Conservation (phyloP, 1,284 basidiomycete species). For the Ganoderma lucidum region DNA sequence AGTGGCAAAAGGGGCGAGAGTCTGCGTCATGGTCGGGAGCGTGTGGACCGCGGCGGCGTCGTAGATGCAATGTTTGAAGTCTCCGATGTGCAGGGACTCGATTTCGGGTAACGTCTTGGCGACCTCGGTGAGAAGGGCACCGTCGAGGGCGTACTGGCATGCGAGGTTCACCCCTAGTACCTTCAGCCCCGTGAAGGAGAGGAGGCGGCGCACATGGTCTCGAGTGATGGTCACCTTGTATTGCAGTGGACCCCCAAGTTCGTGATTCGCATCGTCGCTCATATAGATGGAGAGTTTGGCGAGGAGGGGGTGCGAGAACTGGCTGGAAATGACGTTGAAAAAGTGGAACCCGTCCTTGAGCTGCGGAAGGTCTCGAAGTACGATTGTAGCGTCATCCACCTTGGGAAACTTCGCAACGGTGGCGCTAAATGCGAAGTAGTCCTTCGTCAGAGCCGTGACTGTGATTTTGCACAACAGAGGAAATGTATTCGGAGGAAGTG, state of each 20-base stretch:
- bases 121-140: neutral
- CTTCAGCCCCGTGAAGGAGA: neutral
- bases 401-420: neutral
- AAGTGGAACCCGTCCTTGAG: neutral
- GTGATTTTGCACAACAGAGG: neutral
- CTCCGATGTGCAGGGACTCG: neutral
- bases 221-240: neutral
- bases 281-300: neutral
- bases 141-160: neutral
- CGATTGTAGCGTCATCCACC: neutral
- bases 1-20: neutral
- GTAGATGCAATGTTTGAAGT: neutral
- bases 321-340: neutral
- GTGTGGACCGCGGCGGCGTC: neutral
- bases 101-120: neutral
- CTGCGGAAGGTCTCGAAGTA: neutral
- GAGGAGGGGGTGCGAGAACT: neutral
- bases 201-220: neutral
- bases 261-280: neutral
- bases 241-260: neutral
- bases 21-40: neutral
- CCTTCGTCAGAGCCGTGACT: neutral
- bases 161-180: neutral
- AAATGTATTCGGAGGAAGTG: neutral
- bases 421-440: neutral